Percentiles rank a stretch among this genome's conserved stretches.
Conservation (phyloP, 1,284 basidiomycete genomes). For the Apiotrichum laibachii region DNA sequence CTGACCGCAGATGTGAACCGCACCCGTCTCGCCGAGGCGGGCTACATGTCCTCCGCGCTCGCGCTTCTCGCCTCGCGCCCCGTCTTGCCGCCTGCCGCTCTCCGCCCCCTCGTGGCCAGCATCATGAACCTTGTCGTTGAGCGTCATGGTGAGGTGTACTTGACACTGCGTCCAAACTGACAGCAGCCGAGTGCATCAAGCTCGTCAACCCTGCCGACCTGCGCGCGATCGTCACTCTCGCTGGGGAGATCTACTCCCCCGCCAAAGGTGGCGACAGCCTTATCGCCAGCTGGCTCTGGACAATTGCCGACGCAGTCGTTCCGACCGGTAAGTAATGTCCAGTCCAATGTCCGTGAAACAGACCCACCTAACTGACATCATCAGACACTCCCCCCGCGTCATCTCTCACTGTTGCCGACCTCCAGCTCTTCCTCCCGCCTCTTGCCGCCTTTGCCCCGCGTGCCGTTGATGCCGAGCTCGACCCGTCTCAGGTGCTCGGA, state of each 20-base stretch:
- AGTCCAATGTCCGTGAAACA: background rate
- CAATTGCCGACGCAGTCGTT: background rate
- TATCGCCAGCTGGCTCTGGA: slow-evolving; percentile 1
- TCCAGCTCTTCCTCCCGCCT: slow-evolving; percentile 7
- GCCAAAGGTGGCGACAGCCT: background rate
- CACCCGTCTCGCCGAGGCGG: slow-evolving; percentile 15
- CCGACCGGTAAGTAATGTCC: background rate
- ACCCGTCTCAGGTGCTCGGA: slow-evolving; percentile 3
- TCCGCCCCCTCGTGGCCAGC: slow-evolving; percentile 29
- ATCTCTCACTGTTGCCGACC: slow-evolving; percentile 1
- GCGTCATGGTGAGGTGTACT: slow-evolving; percentile 29
- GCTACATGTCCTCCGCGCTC: slow-evolving; percentile 17
- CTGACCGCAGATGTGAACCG: slow-evolving; percentile 30
- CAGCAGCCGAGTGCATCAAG: background rate
- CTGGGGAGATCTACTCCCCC: slow-evolving; percentile 1
- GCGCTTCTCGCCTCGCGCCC: background rate
- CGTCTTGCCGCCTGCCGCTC: background rate
- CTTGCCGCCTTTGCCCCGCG: background rate
- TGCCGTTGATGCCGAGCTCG: background rate
- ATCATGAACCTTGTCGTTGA: slow-evolving; percentile 37
- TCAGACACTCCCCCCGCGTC: slow-evolving; percentile 3
- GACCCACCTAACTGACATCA: background rate
- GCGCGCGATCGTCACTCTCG: background rate
- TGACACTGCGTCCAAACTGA: background rate
- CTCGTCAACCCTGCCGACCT: background rate